These are phyloP conservation scores for Mesembryanthemum crystallinum DNA, from an alignment of 148 eudicot species.

Conservation along the genomic window DNA sequence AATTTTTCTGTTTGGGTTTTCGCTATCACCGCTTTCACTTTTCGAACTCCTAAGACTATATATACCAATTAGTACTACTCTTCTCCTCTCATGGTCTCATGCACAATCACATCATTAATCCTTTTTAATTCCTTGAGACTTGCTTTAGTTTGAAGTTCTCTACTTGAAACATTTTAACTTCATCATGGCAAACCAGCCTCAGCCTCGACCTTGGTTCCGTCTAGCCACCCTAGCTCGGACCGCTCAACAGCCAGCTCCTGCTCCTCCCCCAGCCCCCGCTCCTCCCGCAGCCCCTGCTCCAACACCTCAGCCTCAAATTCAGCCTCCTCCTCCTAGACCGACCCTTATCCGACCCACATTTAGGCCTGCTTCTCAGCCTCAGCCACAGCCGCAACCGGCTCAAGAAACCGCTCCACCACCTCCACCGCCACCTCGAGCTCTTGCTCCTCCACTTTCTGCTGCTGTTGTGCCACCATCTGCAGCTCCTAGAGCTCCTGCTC, in stretches of 20 bases:
- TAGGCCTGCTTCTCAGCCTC: slow-evolving; percentile 21
- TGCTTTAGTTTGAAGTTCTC: background rate
- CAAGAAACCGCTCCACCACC: slow-evolving; percentile 25
- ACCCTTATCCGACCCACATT: slow-evolving; percentile 32
- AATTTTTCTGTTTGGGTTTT: slow-evolving; percentile 6
- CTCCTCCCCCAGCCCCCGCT: slow-evolving; percentile 24
- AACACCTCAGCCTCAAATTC: background rate
- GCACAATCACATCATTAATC: background rate
- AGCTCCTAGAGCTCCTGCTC: slow-evolving; percentile 17
- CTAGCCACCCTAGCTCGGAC: slow-evolving; percentile 34
- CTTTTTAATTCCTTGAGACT: background rate
- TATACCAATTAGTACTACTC: slow-evolving; percentile 14
- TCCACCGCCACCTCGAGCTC: slow-evolving; percentile 19
- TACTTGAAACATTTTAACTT: slow-evolving; percentile 4
- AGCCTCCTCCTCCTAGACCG: slow-evolving; percentile 10
- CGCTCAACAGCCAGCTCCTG: slow-evolving; percentile 17
- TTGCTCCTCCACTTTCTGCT: slow-evolving; percentile 23
- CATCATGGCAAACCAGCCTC: slow-evolving; percentile 48
- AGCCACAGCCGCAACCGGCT: slow-evolving; percentile 17
- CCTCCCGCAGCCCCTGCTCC: slow-evolving; percentile 32
- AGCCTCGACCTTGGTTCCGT: slow-evolving; percentile 51
- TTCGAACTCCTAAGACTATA: slow-evolving; percentile 30
- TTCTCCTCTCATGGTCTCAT: slow-evolving; percentile 7
- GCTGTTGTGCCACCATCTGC: slow-evolving; percentile 18
- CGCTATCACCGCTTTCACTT: slow-evolving; percentile 5